A percentile compares a stretch with the other conserved stretches of the same genome.
Evolutionary conservation across 1,139 yeast species (phyloP).

Genomic region (Blastobotrys indianensis): DNA sequence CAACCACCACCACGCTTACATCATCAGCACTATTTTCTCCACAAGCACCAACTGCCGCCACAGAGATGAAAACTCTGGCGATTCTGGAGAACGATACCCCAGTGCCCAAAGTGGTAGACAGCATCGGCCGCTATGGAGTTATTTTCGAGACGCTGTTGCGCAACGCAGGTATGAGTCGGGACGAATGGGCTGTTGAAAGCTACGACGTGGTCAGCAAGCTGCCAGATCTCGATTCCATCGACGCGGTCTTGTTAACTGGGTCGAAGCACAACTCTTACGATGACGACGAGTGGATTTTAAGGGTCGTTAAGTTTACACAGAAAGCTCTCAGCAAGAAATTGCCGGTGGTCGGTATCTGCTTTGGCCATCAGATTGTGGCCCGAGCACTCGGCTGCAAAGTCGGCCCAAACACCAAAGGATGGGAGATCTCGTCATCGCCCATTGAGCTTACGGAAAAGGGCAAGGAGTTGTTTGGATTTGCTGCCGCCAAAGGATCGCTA

Average conservation of each 20-base stretch:
- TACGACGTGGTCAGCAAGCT: conserved; percentile 42
- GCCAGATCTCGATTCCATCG: conserved; percentile 36
- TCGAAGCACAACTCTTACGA: conserved; percentile 56
- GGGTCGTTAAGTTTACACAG: conserved; percentile 39
- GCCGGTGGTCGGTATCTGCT: conserved; percentile 54
- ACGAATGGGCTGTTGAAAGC: conserved; percentile 30
- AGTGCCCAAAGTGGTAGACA: conserved; percentile 20
- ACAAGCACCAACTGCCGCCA: neutral
- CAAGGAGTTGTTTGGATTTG: conserved; percentile 20
- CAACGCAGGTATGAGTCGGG: conserved; percentile 25
- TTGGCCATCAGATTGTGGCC: conserved; percentile 74
- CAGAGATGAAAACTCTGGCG: conserved; percentile 18
- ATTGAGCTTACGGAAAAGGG: conserved; percentile 42
- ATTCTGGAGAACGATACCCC: conserved; percentile 33
- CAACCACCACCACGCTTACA: no score
- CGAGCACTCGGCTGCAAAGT: conserved; percentile 59
- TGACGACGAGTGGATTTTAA: conserved; percentile 49
- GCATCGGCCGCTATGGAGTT: conserved; percentile 34
- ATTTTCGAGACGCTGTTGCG: conserved; percentile 30
- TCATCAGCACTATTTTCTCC: neutral
- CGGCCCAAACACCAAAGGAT: conserved; percentile 53
- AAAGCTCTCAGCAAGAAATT: conserved; percentile 21
- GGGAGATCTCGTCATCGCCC: conserved; percentile 65
- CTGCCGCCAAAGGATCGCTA: conserved; percentile 23
- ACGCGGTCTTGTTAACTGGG: conserved; percentile 57